These are phyloP conservation scores for Neofusicoccum umdonicola DNA, from an alignment of 2,329 filamentous ascomycete species.

Conservation along the genomic window DNA sequence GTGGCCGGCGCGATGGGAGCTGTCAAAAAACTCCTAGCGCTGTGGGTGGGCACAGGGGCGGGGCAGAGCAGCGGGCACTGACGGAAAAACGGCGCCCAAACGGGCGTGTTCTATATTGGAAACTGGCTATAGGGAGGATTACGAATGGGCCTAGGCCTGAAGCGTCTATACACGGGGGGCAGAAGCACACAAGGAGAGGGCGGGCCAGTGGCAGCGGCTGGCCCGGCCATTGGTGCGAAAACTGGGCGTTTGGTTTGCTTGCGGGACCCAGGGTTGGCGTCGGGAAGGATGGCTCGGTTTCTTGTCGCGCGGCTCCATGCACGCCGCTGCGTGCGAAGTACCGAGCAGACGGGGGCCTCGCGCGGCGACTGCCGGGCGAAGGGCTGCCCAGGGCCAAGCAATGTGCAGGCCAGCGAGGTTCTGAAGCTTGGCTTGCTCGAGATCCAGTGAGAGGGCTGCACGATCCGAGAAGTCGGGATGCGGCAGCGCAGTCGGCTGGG, in stretches of 20 bases:
- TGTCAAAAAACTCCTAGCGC: too few species aligned
- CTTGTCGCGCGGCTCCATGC: slow-evolving; percentile 5
- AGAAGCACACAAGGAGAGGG: not conserved
- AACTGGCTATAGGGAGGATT: slow-evolving; percentile 6
- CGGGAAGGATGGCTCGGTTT: not conserved
- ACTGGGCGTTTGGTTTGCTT: not conserved
- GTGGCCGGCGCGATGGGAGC: too few species aligned
- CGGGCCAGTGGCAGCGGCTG: not conserved
- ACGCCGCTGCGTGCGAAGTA: not conserved
- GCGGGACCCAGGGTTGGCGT: not conserved
- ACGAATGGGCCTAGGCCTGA: slow-evolving; percentile 2
- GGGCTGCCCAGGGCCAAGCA: not conserved
- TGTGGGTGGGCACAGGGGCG: too few species aligned
- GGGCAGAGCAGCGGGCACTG: not conserved
- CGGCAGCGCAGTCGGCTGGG: not conserved
- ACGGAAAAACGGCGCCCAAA: too few species aligned
- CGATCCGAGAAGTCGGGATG: not conserved
- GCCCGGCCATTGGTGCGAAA: slow-evolving; percentile 9
- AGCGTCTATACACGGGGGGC: not conserved
- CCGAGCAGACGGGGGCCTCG: not conserved
- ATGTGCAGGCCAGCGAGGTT: not conserved
- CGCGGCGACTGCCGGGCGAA: not conserved
- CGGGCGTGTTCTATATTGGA: slow-evolving; percentile 2
- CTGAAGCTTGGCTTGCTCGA: not conserved
- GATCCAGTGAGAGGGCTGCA: not conserved